Evolutionary conservation across 352 stramenopile genomes (phyloP).

Genomic region (Globisporangium apiculatum): DNA sequence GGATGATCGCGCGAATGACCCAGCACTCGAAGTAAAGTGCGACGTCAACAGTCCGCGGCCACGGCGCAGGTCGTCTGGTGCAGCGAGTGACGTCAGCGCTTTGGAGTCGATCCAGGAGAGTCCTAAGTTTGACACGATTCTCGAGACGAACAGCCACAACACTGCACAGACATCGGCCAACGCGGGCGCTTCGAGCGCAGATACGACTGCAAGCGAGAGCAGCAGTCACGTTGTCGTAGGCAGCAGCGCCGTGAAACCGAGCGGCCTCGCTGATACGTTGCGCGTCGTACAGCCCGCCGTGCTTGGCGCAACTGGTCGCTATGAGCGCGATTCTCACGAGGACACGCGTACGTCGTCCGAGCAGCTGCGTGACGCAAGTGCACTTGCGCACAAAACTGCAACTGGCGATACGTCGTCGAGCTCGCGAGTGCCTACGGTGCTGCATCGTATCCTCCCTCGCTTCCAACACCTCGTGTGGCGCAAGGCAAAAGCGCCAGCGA

Average conservation of each 20-base stretch:
- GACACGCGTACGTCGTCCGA: too few species aligned
- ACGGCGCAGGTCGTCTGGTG: slow-evolving; percentile 5
- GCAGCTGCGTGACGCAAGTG: background rate
- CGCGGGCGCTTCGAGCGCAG: too few species aligned
- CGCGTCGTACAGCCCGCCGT: slow-evolving; percentile 12
- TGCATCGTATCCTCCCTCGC: slow-evolving; percentile 2
- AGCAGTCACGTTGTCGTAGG: background rate
- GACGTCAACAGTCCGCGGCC: background rate
- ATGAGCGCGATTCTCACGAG: background rate
- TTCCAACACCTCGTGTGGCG: slow-evolving; percentile 3
- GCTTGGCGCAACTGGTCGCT: background rate
- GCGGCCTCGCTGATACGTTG: slow-evolving; percentile 9
- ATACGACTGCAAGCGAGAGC: background rate
- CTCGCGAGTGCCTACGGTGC: background rate
- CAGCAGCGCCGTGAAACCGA: background rate
- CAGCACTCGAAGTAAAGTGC: background rate
- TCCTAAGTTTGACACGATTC: background rate
- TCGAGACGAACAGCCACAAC: slow-evolving; percentile 5
- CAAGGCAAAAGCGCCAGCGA: background rate
- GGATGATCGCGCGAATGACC: background rate
- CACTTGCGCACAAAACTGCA: background rate
- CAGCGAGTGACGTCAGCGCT: background rate
- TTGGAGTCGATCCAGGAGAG: slow-evolving; percentile 6
- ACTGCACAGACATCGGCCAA: too few species aligned
- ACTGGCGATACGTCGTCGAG: background rate